Evolutionary conservation across 305 asterid genomes (phyloP).

Genomic region (Withania somnifera): DNA sequence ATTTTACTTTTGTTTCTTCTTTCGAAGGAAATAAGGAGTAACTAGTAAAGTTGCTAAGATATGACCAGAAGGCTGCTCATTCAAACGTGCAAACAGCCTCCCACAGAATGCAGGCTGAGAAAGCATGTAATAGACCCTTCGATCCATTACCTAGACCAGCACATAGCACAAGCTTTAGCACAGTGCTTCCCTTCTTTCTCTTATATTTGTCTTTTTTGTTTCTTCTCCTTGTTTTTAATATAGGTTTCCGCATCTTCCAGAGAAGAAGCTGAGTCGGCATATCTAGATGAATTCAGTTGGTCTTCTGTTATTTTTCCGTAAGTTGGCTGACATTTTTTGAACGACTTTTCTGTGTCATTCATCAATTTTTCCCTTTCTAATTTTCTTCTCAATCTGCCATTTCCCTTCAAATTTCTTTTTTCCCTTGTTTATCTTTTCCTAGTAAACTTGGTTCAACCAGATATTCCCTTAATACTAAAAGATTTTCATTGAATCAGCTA

Average conservation of each 20-base stretch:
- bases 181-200: too few relatives aligned
- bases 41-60: too few relatives aligned
- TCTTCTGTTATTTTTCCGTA: slow-evolving; percentile 85
- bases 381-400: neutral
- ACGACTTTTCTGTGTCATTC: neutral
- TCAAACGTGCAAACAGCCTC: too few relatives aligned
- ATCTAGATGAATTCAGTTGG: slow-evolving; percentile 73
- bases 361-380: neutral
- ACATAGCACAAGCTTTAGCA: too few relatives aligned
- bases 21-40: too few relatives aligned
- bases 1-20: neutral
- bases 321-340: slow-evolving; percentile 10
- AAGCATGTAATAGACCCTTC: too few relatives aligned
- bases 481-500: neutral
- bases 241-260: slow-evolving; percentile 64
- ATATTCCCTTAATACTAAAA: neutral
- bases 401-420: neutral
- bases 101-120: too few relatives aligned
- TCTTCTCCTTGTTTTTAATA: neutral
- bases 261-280: slow-evolving; percentile 30
- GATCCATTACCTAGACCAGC: too few relatives aligned
- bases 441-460: neutral
- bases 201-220: too few relatives aligned
- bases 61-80: too few relatives aligned
- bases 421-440: neutral